Evolutionary conservation across 495 filamentous ascomycete species (phyloP), one percentile per base, ranked within the genome.

Genomic region (Aspergillus affinis): DNA sequence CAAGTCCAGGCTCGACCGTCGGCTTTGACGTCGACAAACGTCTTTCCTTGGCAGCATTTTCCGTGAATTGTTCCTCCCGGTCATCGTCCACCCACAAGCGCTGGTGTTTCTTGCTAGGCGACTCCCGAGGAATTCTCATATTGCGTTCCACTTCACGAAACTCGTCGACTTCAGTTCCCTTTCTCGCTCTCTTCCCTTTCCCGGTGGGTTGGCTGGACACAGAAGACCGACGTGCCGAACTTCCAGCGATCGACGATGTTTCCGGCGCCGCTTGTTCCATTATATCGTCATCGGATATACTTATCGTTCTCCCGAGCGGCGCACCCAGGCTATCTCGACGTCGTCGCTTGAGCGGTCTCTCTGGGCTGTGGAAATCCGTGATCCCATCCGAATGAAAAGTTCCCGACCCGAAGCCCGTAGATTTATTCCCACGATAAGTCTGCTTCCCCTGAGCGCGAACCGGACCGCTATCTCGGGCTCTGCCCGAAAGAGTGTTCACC

Each of bases 391-490:
- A 27, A 8, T 49, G 55, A 7, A 54, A 53, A 6, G 48, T 5
- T 27, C 54, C 49, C 36, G 23, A 23, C 50, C 32, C 54, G 12
- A 47, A 18, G 30, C 23, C 18, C 6, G 5, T 3, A 23, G 63
- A 52, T 1, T 18, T 54, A 21, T 21, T 56, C 30, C 17, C 13
- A 32, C 21, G 51, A 6, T 13, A 41, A n/a, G 17, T 61, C 55
- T 61, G 2, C 48, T 67, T 69, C 15, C 71, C 69, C 29, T 53
- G 64, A 5, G 71, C 72, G 51, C 72, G 74, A 21, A 77, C 67
- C n/a, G 77, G 72, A 7, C 75, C 76, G 56, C 76, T 80, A 9
- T 72, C 66, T 44, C 69, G 69, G 19, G 64, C 44, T 29, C 69
- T 71, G 2, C 50, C 36, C 4, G 73, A 71, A 49, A 80, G 65